Evolutionary conservation across 148 eudicot species (phyloP), one percentile per base, ranked within the genome.

Genomic region (Arbutus unedo): DNA sequence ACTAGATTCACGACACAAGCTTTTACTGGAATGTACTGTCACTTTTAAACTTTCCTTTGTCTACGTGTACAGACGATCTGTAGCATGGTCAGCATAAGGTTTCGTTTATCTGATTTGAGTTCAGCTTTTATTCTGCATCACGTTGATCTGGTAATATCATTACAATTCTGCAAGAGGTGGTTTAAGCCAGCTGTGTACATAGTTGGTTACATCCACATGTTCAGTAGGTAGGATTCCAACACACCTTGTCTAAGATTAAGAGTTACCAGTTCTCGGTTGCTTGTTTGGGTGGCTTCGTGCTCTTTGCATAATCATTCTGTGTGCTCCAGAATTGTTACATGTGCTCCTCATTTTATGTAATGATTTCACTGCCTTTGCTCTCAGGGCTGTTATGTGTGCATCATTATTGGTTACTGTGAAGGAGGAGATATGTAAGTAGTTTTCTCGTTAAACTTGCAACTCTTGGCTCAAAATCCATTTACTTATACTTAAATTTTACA

Each of bases 371-470:
- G 80, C 62, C 82, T 55, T 79, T 60, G 55, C 38, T 86, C 54
- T 70, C 92, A 96, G 99, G 99, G 99, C 81, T 96, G 99, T 88
- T 94, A 96, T 88, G 99, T 96, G 44, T 96, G 99, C 90, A 94
- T 96, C 80, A 87, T 96, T 85, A 91, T 94, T 9, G 98, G 98
- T 53, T 96, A 90, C 84, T 96, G 98, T 85, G 99, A 96, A 93
- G 99, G 98, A 75, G 99, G 99, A 87, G 99, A 96, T 85, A 96
- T 96, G 99, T 96, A 88, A 93, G 98, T 89, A 60, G 80, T 84
- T 82, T 62, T 70, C 13, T 53, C 23, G 38, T 57, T 44, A 57
- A 19, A 19, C 14, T 14, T 72, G 19, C 73, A 64, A 47, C 0
- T 8, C 70, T 44, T 14, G 55, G 74, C 45, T 64, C 82, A 51